Percentiles rank a stretch among this genome's conserved stretches.
These are phyloP conservation scores for Phytophthora constricta DNA, from an alignment of 352 stramenopile genomes.

Conservation along the genomic window DNA sequence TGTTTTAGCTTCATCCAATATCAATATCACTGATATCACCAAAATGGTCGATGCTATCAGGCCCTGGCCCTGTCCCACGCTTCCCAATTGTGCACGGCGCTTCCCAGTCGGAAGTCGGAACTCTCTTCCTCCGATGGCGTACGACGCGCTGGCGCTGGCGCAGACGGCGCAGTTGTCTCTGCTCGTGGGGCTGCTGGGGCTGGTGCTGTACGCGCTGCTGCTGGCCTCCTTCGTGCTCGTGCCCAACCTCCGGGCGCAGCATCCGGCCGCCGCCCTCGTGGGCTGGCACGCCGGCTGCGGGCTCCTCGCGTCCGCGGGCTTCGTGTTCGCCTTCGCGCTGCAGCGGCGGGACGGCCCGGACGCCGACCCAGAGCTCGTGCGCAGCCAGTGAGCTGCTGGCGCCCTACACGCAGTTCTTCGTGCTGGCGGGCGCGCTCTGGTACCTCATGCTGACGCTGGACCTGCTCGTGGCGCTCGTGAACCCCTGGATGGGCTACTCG, in stretches of 20 bases:
- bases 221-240: conserved; percentile 77
- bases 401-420: conserved; percentile 84
- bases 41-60: too few species aligned
- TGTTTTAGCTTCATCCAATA: too few species aligned
- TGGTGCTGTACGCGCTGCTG: conserved; percentile 66
- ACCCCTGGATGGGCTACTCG: conserved; percentile 89
- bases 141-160: conserved; percentile 63
- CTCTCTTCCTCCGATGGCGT: conserved; percentile 32
- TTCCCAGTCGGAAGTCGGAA: not conserved
- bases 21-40: too few species aligned
- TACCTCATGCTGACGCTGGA: conserved; percentile 88
- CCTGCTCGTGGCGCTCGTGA: conserved; percentile 85
- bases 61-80: too few species aligned
- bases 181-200: conserved; percentile 62
- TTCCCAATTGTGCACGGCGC: too few species aligned
- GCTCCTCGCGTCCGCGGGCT: conserved; percentile 64
- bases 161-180: conserved; percentile 66
- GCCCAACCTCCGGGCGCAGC: conserved; percentile 80
- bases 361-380: conserved; percentile 9
- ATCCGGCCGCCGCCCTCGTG: conserved; percentile 79
- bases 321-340: conserved; percentile 57
- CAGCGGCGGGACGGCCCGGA: conserved; percentile 20
- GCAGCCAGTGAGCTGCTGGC: conserved; percentile 64
- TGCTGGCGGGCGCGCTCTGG: conserved; percentile 70
- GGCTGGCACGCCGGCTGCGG: conserved; percentile 79